Evolutionary conservation across 2,329 filamentous ascomycete species (phyloP).

Genomic region (Dothidotthia symphoricarpi): DNA sequence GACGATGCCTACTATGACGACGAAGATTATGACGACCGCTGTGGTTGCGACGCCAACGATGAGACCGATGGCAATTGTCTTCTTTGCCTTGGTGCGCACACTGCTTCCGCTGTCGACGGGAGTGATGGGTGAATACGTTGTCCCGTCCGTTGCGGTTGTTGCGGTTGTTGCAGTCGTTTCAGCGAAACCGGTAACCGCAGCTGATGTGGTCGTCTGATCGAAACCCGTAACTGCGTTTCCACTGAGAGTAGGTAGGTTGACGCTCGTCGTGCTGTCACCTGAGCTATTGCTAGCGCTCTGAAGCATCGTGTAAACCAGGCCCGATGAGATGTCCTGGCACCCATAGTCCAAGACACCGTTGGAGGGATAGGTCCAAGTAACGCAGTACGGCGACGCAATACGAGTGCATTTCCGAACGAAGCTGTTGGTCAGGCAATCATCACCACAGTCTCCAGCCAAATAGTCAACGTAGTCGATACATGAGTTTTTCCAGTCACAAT

Average conservation of each 20-base stretch:
- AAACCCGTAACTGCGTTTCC: conserved; percentile 14
- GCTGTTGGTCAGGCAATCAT: conserved; percentile 18
- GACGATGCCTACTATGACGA: conserved; percentile 16
- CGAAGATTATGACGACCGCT: conserved; percentile 16
- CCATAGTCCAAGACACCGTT: conserved; percentile 24
- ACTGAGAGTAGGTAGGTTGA: conserved; percentile 17
- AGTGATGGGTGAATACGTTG: too few species aligned
- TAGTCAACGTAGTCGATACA: conserved; percentile 25
- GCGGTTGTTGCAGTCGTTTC: too few species aligned
- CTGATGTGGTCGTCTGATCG: not conserved
- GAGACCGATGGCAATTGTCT: conserved; percentile 16
- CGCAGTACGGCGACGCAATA: conserved; percentile 19
- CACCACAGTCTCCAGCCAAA: conserved; percentile 13
- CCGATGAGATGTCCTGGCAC: conserved; percentile 13
- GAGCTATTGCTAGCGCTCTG: conserved; percentile 14
- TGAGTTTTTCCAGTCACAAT: conserved; percentile 26
- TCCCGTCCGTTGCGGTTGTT: too few species aligned
- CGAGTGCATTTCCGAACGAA: conserved; percentile 28
- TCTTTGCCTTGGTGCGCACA: conserved; percentile 6
- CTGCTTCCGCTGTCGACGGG: not conserved
- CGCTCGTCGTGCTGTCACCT: conserved; percentile 12
- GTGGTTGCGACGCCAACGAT: conserved; percentile 25
- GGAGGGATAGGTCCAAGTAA: conserved; percentile 28
- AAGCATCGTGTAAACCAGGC: conserved; percentile 17
- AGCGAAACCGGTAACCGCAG: too few species aligned